Conservation (phyloP, 805 yeast genomes). For the Wickerhamomyces rabaulensis region DNA sequence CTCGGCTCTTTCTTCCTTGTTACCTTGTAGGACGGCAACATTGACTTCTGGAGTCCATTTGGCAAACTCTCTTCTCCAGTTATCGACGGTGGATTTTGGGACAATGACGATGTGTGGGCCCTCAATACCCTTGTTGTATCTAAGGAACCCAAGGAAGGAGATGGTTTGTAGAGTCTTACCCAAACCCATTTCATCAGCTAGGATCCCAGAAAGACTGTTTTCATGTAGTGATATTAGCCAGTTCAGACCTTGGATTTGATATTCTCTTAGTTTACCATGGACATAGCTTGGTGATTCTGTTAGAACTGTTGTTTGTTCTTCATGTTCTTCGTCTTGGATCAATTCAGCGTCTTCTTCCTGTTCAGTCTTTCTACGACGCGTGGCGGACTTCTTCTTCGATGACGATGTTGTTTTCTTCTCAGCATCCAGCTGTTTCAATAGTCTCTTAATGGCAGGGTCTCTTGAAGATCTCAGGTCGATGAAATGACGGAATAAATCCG, state of each 20-base stretch:
- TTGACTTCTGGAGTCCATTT: conserved; percentile 96
- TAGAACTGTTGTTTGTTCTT: conserved; percentile 60
- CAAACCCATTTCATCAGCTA: conserved; percentile 98
- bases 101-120: conserved; percentile 93
- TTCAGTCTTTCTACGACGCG: conserved; percentile 81
- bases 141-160: conserved; percentile 81
- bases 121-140: conserved; percentile 69
- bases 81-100: conserved; percentile 92
- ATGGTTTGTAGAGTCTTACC: conserved; percentile 96
- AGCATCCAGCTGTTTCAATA: conserved; percentile 52
- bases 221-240: conserved; percentile 91
- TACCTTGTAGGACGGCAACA: conserved; percentile 82
- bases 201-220: conserved; percentile 82
- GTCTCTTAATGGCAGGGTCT: conserved; percentile 63
- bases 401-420: conserved; percentile 35
- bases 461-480: conserved; percentile 76
- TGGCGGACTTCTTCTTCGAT: conserved; percentile 15
- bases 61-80: conserved; percentile 92
- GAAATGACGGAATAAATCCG: conserved; percentile 85
- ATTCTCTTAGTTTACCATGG: conserved; percentile 77
- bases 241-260: conserved; percentile 91
- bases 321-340: conserved; percentile 73
- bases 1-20: conserved; percentile 69
- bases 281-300: conserved; percentile 82
- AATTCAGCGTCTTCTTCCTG: conserved; percentile 95